phyloP scores from a whole-genome alignment of 2,329 filamentous ascomycete genomes.

The Aspergillus persii region DNA sequence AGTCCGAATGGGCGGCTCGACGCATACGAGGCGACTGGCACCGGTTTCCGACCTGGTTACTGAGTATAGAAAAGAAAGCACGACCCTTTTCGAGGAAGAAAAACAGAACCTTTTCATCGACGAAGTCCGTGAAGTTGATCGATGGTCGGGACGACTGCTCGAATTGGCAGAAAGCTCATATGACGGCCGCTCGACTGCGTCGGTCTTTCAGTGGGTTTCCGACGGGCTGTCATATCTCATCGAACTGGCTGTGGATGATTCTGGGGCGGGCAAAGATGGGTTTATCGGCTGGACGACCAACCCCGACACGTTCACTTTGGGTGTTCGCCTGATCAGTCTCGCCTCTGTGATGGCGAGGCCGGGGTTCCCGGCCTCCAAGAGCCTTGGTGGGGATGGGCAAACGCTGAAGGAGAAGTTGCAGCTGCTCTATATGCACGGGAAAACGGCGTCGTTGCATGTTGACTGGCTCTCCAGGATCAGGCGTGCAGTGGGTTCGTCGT shows the following conservation, averaged over 20 bases:
- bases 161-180: conserved; percentile 26
- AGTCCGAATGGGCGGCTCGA: conserved; percentile 22
- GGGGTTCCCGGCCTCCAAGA: conserved; percentile 16
- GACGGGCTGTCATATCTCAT: conserved; percentile 31
- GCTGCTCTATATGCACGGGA: conserved; percentile 23
- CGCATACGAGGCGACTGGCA: conserved; percentile 12
- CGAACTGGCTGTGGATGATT: conserved; percentile 27
- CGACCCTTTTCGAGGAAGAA: conserved; percentile 74
- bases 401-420: conserved; percentile 25
- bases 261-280: conserved; percentile 52
- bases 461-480: conserved; percentile 33
- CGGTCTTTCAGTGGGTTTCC: conserved; percentile 32
- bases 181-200: conserved; percentile 16
- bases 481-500: conserved; percentile 18
- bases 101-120: conserved; percentile 95
- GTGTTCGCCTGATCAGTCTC: conserved; percentile 39
- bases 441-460: conserved; percentile 27
- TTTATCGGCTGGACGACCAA: conserved; percentile 71
- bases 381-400: conserved; percentile 15
- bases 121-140: conserved; percentile 67
- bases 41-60: conserved; percentile 31
- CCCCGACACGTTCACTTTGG: conserved; percentile 59
- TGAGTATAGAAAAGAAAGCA: conserved; percentile 38
- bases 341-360: conserved; percentile 33
- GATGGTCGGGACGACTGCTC: conserved; percentile 62